Evolutionary conservation across 139 green algal genomes (phyloP).

Genomic region (Spirogloea muscicola): DNA sequence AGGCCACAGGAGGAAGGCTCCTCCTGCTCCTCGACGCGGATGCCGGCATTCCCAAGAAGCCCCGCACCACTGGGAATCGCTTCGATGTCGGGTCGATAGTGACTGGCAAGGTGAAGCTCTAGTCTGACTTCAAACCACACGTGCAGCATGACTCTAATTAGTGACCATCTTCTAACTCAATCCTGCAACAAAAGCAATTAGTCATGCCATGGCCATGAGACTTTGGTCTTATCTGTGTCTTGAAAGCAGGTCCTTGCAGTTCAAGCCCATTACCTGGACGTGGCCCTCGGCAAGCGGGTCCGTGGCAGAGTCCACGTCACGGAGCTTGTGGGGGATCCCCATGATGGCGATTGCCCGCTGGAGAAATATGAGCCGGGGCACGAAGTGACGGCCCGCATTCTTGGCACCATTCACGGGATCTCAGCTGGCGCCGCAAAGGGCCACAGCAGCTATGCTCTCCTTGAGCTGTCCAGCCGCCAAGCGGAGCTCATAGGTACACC

Average conservation of each 20-base stretch:
- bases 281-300: conserved; percentile 46
- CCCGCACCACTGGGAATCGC: too few species aligned
- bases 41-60: too few species aligned
- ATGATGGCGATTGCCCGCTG: background rate
- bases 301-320: conserved; percentile 62
- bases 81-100: too few species aligned
- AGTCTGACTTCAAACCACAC: too few species aligned
- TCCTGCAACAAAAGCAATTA: too few species aligned
- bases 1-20: background rate
- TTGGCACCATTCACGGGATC: conserved; percentile 35
- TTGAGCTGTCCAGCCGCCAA: background rate
- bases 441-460: background rate
- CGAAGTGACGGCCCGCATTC: conserved; percentile 60
- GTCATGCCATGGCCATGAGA: too few species aligned
- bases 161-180: too few species aligned
- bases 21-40: background rate
- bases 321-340: too few species aligned
- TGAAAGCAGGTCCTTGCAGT: conserved; percentile 51
- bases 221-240: too few species aligned
- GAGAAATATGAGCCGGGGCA: conserved; percentile 60
- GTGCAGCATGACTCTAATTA: too few species aligned
- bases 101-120: too few species aligned
- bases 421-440: background rate
- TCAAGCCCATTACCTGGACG: conserved; percentile 48
- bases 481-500: too few species aligned